These are phyloP conservation scores for Aphanomyces invadans DNA, from an alignment of 352 stramenopile species.

Conservation along the genomic window DNA sequence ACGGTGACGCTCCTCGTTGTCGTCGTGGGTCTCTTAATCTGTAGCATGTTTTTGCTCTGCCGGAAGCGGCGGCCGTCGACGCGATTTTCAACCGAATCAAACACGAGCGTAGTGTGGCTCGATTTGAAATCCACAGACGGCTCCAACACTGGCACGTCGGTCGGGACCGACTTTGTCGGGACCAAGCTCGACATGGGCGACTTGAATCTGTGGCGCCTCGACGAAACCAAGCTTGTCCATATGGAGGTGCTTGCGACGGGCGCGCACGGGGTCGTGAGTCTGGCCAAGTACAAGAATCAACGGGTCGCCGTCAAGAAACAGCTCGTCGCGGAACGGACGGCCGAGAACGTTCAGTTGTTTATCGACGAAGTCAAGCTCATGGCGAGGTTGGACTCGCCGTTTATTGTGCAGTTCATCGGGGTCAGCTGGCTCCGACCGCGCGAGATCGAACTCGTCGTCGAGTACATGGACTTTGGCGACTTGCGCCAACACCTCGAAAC, in stretches of 20 bases:
- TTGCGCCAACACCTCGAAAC: constrained; percentile 41
- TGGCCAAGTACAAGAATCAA: constrained; percentile 12
- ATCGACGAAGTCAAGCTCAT: constrained; percentile 22
- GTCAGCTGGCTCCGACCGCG: constrained; percentile 50
- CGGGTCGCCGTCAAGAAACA: constrained; percentile 22
- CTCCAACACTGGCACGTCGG: not conserved
- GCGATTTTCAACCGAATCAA: too few species aligned
- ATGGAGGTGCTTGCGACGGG: constrained; percentile 2
- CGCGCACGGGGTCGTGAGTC: not conserved
- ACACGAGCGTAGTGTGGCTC: not conserved
- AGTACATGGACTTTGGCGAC: constrained; percentile 67
- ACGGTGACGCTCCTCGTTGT: too few species aligned
- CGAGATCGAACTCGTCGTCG: constrained; percentile 57
- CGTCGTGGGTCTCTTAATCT: too few species aligned
- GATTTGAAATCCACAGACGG: not conserved
- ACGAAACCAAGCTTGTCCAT: constrained; percentile 6
- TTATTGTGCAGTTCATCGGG: constrained; percentile 85
- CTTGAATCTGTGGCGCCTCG: constrained; percentile 17
- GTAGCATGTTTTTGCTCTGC: too few species aligned
- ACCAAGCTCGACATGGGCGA: constrained; percentile 21
- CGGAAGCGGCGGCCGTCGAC: too few species aligned
- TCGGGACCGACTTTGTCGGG: not conserved
- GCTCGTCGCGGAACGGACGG: not conserved
- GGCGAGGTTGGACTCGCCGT: constrained; percentile 32
- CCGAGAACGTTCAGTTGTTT: constrained; percentile 17